Conservation (phyloP, 176 grass and related monocot species). For the Ensete glaucum region DNA sequence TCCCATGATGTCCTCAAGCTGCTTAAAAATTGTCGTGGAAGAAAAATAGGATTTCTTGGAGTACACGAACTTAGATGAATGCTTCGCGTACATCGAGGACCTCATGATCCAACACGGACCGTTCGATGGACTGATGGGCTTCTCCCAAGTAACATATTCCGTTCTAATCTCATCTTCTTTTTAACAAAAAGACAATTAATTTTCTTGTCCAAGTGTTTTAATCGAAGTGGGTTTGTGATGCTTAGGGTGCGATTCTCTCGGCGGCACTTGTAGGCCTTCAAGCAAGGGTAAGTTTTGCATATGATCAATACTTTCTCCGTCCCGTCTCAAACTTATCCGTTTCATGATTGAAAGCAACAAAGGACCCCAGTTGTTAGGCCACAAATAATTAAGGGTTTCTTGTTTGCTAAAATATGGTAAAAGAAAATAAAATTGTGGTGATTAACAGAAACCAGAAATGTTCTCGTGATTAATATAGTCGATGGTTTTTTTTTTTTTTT, state of each 20-base stretch:
- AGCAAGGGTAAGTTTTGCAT: slow-evolving; percentile 29
- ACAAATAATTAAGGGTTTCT: neutral
- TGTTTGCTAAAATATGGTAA: neutral
- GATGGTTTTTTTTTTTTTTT: neutral
- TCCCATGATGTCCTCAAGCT: neutral
- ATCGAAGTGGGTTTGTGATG: neutral
- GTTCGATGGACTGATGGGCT: slow-evolving; percentile 87
- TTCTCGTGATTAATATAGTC: no score
- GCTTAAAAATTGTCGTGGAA: neutral
- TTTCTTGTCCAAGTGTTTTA: neutral
- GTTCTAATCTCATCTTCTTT: neutral
- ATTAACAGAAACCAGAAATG: neutral
- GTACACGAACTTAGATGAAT: slow-evolving; percentile 75
- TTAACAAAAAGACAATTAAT: neutral
- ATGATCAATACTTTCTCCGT: neutral
- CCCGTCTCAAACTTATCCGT: neutral
- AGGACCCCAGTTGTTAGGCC: neutral
- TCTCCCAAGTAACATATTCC: slow-evolving; percentile 49
- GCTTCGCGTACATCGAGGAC: slow-evolving; percentile 73
- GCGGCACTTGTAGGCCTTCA: slow-evolving; percentile 61
- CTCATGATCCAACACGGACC: slow-evolving; percentile 68
- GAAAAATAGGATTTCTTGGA: slow-evolving; percentile 46
- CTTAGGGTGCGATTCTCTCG: slow-evolving; percentile 73
- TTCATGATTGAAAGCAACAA: neutral
- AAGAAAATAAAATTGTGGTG: neutral